Evolutionary conservation across 441 rosid genomes (phyloP).

Genomic region (Syzygium malaccense): DNA sequence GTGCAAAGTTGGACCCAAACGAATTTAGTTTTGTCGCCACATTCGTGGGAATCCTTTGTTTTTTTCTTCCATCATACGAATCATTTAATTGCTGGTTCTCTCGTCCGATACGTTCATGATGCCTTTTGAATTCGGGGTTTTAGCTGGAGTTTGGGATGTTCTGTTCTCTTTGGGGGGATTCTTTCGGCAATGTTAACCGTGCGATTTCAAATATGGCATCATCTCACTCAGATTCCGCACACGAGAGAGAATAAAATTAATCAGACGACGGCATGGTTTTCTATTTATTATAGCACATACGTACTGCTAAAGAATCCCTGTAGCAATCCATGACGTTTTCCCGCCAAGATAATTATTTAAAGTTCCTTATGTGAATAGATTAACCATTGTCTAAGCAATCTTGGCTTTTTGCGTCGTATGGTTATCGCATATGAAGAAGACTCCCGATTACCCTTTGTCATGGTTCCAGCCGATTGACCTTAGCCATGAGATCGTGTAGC

Average conservation of each 20-base stretch:
- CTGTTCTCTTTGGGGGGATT: not conserved
- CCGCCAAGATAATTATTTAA: not conserved
- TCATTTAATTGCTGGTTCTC: not conserved
- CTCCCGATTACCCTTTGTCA: not conserved
- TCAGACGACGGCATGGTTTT: not conserved
- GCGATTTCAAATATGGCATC: not conserved
- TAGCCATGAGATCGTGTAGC: not conserved
- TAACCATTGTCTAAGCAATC: not conserved
- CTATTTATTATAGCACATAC: not conserved
- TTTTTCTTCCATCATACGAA: not conserved
- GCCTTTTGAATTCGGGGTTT: not conserved
- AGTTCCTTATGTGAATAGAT: not conserved
- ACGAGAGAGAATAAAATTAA: constrained; percentile 61
- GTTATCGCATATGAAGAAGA: not conserved
- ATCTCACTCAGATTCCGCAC: constrained; percentile 55
- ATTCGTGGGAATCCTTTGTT: not conserved
- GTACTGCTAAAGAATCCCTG: not conserved
- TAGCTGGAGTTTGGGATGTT: not conserved
- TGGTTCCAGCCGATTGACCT: not conserved
- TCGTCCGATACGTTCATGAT: not conserved
- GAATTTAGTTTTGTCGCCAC: not conserved
- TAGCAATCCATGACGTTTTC: not conserved
- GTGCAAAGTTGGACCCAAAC: not conserved
- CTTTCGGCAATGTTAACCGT: not conserved
- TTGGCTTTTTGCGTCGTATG: not conserved